Percentiles rank a stretch among this genome's conserved stretches.
phyloP scores from a whole-genome alignment of 345 rosid genomes.

The Zanthoxylum bungeanum region DNA sequence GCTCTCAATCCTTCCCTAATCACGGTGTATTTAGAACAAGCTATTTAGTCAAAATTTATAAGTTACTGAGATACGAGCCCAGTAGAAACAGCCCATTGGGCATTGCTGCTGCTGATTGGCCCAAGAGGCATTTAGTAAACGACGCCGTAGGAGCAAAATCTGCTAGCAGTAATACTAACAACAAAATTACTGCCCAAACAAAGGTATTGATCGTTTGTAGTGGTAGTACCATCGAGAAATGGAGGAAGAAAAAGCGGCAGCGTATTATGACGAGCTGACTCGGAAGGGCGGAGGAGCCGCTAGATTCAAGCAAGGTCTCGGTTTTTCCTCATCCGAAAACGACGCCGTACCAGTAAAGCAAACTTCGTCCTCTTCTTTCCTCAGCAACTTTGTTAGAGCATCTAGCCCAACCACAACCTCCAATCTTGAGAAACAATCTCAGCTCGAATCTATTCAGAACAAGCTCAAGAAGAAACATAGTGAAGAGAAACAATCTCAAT shows the following conservation, averaged over 20 bases:
- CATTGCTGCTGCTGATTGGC: too few relatives aligned
- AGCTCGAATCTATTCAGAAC: slow-evolving; percentile 60
- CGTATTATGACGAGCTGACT: slow-evolving; percentile 78
- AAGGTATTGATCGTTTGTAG: neutral
- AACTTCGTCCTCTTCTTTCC: slow-evolving; percentile 66
- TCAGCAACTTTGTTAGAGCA: slow-evolving; percentile 67
- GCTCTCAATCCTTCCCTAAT: too few relatives aligned
- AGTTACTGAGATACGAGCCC: too few relatives aligned
- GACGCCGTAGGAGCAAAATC: neutral
- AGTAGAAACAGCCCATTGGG: too few relatives aligned
- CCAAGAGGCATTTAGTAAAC: neutral
- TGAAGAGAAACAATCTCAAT: slow-evolving; percentile 12
- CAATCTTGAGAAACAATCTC: slow-evolving; percentile 53
- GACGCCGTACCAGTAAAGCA: slow-evolving; percentile 42
- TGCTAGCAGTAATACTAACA: neutral
- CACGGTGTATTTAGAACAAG: too few relatives aligned
- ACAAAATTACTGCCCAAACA: too few relatives aligned
- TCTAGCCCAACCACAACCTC: slow-evolving; percentile 53
- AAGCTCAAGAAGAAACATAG: slow-evolving; percentile 60
- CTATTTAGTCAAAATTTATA: too few relatives aligned
- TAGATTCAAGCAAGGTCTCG: slow-evolving; percentile 93
- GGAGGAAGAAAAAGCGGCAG: slow-evolving; percentile 83
- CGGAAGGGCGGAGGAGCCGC: slow-evolving; percentile 96
- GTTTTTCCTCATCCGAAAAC: slow-evolving; percentile 49
- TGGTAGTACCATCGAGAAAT: slow-evolving; percentile 13